These are phyloP conservation scores for Aspergillus chevalieri DNA, from an alignment of 2,329 filamentous ascomycete genomes.

Conservation along the genomic window DNA sequence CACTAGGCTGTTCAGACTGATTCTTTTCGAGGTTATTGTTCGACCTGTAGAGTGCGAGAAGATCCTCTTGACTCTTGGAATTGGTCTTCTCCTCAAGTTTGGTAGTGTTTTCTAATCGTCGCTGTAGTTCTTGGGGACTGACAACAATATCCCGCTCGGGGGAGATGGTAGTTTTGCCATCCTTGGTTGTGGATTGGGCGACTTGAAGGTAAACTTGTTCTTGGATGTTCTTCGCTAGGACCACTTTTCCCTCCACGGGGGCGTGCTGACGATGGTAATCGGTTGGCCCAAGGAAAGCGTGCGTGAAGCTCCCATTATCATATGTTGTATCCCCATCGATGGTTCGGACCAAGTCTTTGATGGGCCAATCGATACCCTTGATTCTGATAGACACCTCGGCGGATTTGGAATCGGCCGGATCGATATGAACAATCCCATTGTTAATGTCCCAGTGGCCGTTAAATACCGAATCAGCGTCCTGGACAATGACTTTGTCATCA, in stretches of 20 bases:
- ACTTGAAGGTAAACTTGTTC: conserved; percentile 5
- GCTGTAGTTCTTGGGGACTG: neutral
- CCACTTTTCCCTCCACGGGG: conserved; percentile 2
- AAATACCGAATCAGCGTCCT: conserved; percentile 3
- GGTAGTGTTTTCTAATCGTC: neutral
- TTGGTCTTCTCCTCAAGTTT: neutral
- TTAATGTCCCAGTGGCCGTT: conserved; percentile 1
- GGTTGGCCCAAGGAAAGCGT: conserved; percentile 4
- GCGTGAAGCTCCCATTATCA: conserved; percentile 3
- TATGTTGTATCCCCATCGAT: neutral
- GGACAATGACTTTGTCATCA: conserved; percentile 4
- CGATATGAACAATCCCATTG: neutral
- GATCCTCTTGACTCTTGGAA: neutral
- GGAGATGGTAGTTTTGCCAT: conserved; percentile 1
- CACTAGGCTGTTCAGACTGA: neutral
- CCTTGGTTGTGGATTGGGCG: neutral
- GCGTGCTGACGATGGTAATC: conserved; percentile 10
- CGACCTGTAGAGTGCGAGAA: neutral
- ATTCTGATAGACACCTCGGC: neutral
- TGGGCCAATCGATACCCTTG: neutral
- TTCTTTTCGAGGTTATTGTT: neutral
- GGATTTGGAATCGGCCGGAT: neutral
- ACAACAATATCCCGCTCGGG: neutral
- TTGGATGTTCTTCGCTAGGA: conserved; percentile 1
- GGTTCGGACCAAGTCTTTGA: neutral